These are phyloP conservation scores for Emiliania huxleyi DNA, from an alignment of 78 protist genomes.

Conservation along the genomic window DNA sequence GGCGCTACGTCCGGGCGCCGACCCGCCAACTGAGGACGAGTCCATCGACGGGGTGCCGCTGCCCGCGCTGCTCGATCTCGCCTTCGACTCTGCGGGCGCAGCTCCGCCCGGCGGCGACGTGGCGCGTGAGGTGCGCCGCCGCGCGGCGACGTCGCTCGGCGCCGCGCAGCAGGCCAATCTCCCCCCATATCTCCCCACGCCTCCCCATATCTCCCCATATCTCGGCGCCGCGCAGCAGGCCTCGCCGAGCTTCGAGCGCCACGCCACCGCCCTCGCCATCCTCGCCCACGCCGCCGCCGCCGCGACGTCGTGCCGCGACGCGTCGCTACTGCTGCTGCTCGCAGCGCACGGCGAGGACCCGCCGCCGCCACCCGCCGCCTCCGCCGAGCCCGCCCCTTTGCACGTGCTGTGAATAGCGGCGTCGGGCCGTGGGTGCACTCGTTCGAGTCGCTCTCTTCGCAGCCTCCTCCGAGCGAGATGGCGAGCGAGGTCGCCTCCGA, in stretches of 20 bases:
- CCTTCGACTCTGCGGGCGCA: too few species aligned
- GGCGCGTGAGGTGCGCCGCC: too few species aligned
- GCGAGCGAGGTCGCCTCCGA: neutral
- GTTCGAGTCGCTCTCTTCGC: neutral
- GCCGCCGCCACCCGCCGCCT: neutral
- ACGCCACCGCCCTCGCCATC: neutral
- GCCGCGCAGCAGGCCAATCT: too few species aligned
- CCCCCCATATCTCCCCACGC: too few species aligned
- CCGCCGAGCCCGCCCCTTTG: neutral
- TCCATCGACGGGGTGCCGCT: too few species aligned
- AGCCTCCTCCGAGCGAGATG: neutral
- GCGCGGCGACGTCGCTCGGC: too few species aligned
- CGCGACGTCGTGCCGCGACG: neutral
- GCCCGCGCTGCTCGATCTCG: too few species aligned
- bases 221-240: too few species aligned
- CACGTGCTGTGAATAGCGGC: neutral
- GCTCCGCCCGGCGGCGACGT: too few species aligned
- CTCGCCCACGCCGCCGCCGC: neutral
- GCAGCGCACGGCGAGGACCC: neutral
- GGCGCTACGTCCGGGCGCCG: too few species aligned
- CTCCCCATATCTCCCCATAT: too few species aligned
- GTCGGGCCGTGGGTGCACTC: conserved; percentile 20
- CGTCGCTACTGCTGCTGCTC: neutral
- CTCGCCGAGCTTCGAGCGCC: neutral
- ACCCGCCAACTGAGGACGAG: too few species aligned